phyloP scores from a whole-genome alignment of 805 yeast species.

The Monosporozyma aquatica region DNA sequence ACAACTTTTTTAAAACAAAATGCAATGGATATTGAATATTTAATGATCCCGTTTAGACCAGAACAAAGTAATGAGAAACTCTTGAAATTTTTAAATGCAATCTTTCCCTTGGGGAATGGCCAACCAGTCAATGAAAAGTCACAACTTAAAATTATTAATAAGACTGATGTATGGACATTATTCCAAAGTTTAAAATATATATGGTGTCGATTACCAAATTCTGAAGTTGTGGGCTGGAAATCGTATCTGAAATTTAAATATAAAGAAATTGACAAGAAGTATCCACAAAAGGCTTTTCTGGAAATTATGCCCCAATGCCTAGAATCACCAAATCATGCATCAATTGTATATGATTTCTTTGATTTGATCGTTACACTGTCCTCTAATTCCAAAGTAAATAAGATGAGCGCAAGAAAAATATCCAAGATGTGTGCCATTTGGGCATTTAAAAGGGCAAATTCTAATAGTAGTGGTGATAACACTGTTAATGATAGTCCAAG shows the following conservation, averaged over 20 bases:
- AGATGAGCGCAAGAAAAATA: constrained; percentile 70
- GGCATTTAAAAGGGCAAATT: constrained; percentile 53
- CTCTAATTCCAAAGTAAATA: constrained; percentile 68
- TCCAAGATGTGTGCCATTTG: constrained; percentile 78
- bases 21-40: constrained; percentile 63
- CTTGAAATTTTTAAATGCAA: constrained; percentile 43
- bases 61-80: constrained; percentile 54
- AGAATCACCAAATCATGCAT: constrained; percentile 78
- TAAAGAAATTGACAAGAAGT: constrained; percentile 55
- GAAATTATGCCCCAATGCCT: constrained; percentile 79
- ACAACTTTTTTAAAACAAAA: constrained; percentile 64
- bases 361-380: constrained; percentile 71
- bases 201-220: constrained; percentile 78
- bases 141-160: constrained; percentile 34
- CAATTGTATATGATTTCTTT: constrained; percentile 79
- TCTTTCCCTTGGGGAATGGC: constrained; percentile 51
- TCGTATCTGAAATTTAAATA: constrained; percentile 62
- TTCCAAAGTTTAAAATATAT: constrained; percentile 69
- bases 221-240: constrained; percentile 79
- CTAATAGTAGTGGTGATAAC: constrained; percentile 8
- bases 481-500: constrained; percentile 23
- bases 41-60: constrained; percentile 71
- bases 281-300: constrained; percentile 64
- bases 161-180: constrained; percentile 60
- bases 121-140: constrained; percentile 37